Conservation (phyloP, 179 eudicot genomes). For the Spinacia oleracea region DNA sequence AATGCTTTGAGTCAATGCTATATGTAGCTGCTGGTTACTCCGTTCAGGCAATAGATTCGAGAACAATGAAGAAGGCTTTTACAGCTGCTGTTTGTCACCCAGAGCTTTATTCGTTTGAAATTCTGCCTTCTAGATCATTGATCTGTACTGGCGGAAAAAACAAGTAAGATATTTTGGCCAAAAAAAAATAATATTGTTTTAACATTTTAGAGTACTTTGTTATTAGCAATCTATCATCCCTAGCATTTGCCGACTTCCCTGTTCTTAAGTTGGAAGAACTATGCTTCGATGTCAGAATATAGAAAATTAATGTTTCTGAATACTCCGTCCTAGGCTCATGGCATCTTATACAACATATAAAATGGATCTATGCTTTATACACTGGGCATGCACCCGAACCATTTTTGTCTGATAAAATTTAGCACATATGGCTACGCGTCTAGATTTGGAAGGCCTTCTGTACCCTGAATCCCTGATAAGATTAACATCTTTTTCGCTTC, state of each 20-base stretch:
- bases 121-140: constrained; percentile 58
- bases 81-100: constrained; percentile 35
- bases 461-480: background rate
- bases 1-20: constrained; percentile 61
- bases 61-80: constrained; percentile 59
- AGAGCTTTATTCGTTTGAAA: constrained; percentile 48
- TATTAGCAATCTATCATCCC: background rate
- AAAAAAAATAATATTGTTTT: background rate
- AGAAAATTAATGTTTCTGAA: background rate
- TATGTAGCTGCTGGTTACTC: constrained; percentile 61
- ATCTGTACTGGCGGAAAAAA: constrained; percentile 60
- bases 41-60: constrained; percentile 61
- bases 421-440: background rate
- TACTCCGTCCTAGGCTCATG: background rate
- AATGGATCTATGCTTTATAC: background rate
- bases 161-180: constrained; percentile 39
- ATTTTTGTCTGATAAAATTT: background rate
- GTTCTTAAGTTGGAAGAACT: background rate
- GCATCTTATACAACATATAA: background rate
- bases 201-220: background rate
- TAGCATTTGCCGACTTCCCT: background rate
- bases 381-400: background rate
- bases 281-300: background rate
- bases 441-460: background rate
- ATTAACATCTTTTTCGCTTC: background rate